phyloP scores from a whole-genome alignment of 305 asterid genomes.

The Fraxinus greggii region DNA sequence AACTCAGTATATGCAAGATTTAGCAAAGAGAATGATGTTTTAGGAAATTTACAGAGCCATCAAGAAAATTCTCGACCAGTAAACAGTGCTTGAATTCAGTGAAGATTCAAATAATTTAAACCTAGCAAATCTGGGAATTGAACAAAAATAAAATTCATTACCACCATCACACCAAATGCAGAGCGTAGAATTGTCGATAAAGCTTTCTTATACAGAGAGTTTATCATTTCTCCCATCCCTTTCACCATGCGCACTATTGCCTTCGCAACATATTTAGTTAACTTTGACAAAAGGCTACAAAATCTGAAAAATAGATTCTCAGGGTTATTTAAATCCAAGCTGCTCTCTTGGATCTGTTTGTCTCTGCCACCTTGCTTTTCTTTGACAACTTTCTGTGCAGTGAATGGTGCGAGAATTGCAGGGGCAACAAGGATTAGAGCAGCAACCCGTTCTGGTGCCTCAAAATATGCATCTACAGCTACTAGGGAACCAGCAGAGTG shows the following conservation, averaged over 20 bases:
- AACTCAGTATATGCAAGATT: not conserved
- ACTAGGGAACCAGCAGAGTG: constrained; percentile 95
- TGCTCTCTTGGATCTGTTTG: constrained; percentile 37
- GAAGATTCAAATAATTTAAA: not conserved
- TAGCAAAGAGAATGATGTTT: not conserved
- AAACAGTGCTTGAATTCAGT: not conserved
- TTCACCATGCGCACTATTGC: constrained; percentile 36
- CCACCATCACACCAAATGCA: constrained; percentile 66
- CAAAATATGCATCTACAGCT: constrained; percentile 84
- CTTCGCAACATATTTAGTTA: constrained; percentile 38
- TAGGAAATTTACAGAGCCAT: not conserved
- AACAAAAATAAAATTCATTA: constrained; percentile 31
- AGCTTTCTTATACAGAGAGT: constrained; percentile 59
- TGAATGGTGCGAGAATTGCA: constrained; percentile 73
- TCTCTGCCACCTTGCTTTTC: constrained; percentile 35
- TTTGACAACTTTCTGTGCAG: constrained; percentile 30
- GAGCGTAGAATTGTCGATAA: constrained; percentile 74
- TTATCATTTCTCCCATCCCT: constrained; percentile 65
- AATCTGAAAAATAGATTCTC: constrained; percentile 39
- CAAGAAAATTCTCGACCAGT: constrained; percentile 1
- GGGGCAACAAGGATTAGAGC: constrained; percentile 93
- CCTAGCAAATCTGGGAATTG: constrained; percentile 9
- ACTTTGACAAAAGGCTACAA: constrained; percentile 39
- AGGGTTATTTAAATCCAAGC: constrained; percentile 32
- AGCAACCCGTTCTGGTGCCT: constrained; percentile 90